Conservation (phyloP, 108 stramenopile genomes). For the Heterococcus sp. region DNA sequence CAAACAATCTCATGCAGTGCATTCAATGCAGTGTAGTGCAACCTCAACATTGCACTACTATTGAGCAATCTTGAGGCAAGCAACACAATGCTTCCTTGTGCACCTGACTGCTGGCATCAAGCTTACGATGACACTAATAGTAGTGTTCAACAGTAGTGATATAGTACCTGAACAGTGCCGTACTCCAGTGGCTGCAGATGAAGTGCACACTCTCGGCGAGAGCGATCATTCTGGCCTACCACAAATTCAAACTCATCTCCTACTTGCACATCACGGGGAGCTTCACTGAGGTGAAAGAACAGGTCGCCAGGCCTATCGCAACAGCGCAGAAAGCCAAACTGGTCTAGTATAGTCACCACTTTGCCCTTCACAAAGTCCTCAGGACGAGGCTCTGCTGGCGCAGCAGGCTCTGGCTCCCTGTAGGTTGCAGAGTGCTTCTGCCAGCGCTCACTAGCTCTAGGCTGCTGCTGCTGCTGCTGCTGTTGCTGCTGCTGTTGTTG, state of each 20-base stretch:
- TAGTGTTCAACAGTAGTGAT: no score
- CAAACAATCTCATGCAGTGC: no score
- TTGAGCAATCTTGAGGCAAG: no score
- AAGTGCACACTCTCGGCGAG: background rate
- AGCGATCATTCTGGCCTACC: conserved; percentile 11
- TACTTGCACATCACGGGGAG: conserved; percentile 8
- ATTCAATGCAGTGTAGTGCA: no score
- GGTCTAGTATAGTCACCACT: conserved; percentile 20
- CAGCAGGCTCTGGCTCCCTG: no score
- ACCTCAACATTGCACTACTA: no score
- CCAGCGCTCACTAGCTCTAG: no score
- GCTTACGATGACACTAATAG: no score
- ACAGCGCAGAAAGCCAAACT: conserved; percentile 35
- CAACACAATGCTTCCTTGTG: no score
- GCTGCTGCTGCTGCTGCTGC: no score
- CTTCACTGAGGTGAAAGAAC: conserved; percentile 29
- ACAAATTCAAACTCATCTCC: conserved; percentile 34
- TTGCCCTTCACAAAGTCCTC: conserved; percentile 8
- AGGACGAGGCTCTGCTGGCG: background rate
- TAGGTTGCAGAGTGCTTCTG: no score
- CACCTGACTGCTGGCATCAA: no score
- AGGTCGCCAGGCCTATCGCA: conserved; percentile 24
- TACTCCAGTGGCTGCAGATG: background rate
- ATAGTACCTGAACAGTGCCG: background rate
- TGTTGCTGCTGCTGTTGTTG: background rate